Conservation (phyloP, 345 rosid species). For the Salix udensis region DNA sequence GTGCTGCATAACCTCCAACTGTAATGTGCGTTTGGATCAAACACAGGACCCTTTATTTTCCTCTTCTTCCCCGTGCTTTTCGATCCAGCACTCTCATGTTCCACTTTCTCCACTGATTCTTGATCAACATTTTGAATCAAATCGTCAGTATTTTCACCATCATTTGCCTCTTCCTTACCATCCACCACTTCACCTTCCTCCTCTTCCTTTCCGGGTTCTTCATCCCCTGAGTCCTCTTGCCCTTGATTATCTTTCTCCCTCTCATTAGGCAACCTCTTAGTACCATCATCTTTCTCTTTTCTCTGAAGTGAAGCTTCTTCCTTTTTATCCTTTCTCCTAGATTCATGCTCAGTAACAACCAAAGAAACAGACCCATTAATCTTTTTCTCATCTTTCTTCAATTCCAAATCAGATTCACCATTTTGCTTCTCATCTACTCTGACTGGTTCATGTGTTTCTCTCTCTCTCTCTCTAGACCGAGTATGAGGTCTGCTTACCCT, state of each 20-base stretch:
- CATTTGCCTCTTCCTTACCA: constrained; percentile 46
- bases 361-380: constrained; percentile 40
- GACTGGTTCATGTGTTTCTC: constrained; percentile 27
- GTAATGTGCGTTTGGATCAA: constrained; percentile 77
- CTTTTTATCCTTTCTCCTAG: constrained; percentile 41
- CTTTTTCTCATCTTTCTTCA: constrained; percentile 34
- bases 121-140: constrained; percentile 41
- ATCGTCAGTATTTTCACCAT: constrained; percentile 40
- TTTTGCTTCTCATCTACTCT: constrained; percentile 25
- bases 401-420: constrained; percentile 33
- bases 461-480: constrained; percentile 19
- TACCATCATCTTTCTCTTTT: constrained; percentile 25
- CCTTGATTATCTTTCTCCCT: constrained; percentile 36
- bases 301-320: constrained; percentile 33
- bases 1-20: constrained; percentile 80
- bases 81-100: constrained; percentile 38
- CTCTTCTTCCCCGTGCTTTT: constrained; percentile 37
- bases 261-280: constrained; percentile 32
- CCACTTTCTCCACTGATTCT: constrained; percentile 43
- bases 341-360: constrained; percentile 38
- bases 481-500: constrained; percentile 17
- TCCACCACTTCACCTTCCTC: constrained; percentile 51
- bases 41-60: constrained; percentile 76
- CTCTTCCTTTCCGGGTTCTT: constrained; percentile 39
- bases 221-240: constrained; percentile 42